Evolutionary conservation across 441 rosid genomes (phyloP).

Genomic region (Bocquillonia castaneifolia): DNA sequence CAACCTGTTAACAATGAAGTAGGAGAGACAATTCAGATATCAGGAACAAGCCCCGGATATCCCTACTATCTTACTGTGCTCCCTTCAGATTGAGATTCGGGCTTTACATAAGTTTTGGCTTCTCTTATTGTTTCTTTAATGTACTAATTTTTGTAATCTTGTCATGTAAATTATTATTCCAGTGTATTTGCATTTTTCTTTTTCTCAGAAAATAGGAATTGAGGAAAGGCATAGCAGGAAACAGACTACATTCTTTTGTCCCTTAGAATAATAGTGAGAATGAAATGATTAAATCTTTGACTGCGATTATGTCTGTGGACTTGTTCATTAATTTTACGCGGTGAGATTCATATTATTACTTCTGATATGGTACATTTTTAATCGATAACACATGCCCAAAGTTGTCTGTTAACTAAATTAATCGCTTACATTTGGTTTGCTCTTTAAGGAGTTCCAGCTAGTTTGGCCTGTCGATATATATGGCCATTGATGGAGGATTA

Average conservation of each 20-base stretch:
- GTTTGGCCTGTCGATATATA: no score
- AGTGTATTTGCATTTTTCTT: constrained; percentile 22
- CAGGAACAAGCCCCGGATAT: constrained; percentile 71
- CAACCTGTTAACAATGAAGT: constrained; percentile 20
- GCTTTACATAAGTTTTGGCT: neutral
- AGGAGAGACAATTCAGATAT: constrained; percentile 27
- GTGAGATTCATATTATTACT: neutral
- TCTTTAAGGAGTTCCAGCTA: no score
- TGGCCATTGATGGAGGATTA: no score
- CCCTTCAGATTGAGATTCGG: constrained; percentile 43
- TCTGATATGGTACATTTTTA: neutral
- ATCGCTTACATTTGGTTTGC: no score
- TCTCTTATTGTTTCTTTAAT: constrained; percentile 7
- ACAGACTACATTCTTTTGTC: constrained; percentile 13
- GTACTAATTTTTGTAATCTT: constrained; percentile 30
- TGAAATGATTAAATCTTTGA: constrained; percentile 4
- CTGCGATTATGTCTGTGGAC: neutral
- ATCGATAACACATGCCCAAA: neutral
- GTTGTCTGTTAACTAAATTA: neutral
- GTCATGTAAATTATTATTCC: constrained; percentile 31
- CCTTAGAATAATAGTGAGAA: constrained; percentile 7
- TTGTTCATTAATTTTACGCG: neutral
- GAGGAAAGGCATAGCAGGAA: constrained; percentile 9
- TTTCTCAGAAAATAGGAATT: constrained; percentile 9
- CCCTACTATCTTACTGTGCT: constrained; percentile 65